A percentile compares a stretch with the other conserved stretches of the same genome.
These are phyloP conservation scores for Akebia trifoliata DNA, from an alignment of 164 flowering plant species.

Conservation along the genomic window DNA sequence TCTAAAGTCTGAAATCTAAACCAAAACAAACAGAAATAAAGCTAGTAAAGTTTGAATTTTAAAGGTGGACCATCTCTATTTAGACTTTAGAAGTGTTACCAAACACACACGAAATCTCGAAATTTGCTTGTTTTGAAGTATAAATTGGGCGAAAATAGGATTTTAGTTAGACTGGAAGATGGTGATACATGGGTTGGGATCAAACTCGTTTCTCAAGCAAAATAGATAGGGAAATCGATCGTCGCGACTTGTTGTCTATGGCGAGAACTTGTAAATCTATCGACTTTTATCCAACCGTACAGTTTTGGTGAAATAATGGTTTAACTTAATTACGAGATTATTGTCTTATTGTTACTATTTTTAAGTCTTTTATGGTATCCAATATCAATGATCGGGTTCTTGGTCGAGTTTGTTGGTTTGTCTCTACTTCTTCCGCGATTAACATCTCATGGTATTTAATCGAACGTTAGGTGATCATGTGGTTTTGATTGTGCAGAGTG, in stretches of 20 bases:
- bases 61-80: no score
- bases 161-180: no score
- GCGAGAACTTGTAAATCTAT: conserved; percentile 35
- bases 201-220: conserved; percentile 19
- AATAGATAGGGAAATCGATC: conserved; percentile 13
- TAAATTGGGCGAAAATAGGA: no score
- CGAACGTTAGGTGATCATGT: conserved; percentile 42
- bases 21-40: no score
- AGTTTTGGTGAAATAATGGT: conserved; percentile 40
- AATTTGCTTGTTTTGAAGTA: no score
- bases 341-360: conserved; percentile 39
- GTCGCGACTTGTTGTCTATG: conserved; percentile 45
- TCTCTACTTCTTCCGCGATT: conserved; percentile 52
- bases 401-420: conserved; percentile 47
- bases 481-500: conserved; percentile 26
- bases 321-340: conserved; percentile 49
- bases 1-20: no score
- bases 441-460: conserved; percentile 37
- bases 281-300: conserved; percentile 42
- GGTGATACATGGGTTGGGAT: no score
- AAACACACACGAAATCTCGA: no score
- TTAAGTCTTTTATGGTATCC: conserved; percentile 59
- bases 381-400: conserved; percentile 46
- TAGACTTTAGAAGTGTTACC: no score
- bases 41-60: no score